Base-by-base conservation (phyloP, 352 stramenopile species). In the Pythium pectinolyticum region DNA sequence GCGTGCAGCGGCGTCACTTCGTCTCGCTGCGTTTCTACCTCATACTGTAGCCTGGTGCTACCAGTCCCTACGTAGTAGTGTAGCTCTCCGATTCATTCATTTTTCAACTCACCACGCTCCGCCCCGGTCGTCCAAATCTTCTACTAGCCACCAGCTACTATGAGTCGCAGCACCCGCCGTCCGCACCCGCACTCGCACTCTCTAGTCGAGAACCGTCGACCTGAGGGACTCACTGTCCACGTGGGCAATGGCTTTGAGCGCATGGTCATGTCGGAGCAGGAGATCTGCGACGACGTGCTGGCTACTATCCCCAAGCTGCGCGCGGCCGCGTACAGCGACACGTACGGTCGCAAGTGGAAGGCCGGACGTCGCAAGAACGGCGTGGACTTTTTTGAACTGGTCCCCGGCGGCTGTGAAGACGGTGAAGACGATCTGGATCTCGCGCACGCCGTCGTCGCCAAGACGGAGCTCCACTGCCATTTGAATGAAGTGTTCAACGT, bases 401-500 rank as follows among this genome's bases (percentile, higher is more conserved):
- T 71, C 27, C 56, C 77, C 3, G 59, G 47, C 22, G 65, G 53
- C 37, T 32, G 46, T 15, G 48, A 67, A 32, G 67, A 65, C 46
- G 48, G 61, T 14, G 37, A 69, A 32, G 55, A 73, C 43, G 78
- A 84, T 43, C 73, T 82, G 66, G 74, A 88, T 35, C 62, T 89
- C 43, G 58, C 82, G 17, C 71, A 89, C 45, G 77, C 75, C 0
- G 41, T 82, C 2, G 67, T 83, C 32, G 77, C 77, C 50, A 85
- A 82, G 49, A 78, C 69, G 1, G 75, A 82, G 66, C 63, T 90
- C 19, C 65, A 59, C 0, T 88, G 75, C 57, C 78, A 88, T 59
- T 46, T 90, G 49, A 88, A 90, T 41, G 81, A 90, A 28, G 75
- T 82, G 22, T 57, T 88, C 34, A 88, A 76, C 49, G 77, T 88